These are phyloP conservation scores for Lachnum nothofagi DNA, from an alignment of 2,329 filamentous ascomycete genomes.

Conservation along the genomic window DNA sequence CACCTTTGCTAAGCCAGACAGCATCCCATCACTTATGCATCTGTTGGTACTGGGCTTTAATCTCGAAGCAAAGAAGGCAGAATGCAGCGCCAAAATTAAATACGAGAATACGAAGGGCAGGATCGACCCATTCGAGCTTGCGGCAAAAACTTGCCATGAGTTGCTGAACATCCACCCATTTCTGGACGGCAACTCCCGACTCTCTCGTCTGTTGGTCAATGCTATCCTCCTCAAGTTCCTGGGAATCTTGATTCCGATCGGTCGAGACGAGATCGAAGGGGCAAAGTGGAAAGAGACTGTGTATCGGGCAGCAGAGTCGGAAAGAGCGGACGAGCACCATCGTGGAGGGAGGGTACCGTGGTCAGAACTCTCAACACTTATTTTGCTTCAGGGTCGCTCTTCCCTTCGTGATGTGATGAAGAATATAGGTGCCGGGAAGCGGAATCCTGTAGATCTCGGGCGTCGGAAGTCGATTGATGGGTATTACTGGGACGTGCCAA, in stretches of 20 bases:
- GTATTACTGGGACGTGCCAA: too few relatives aligned
- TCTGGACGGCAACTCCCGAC: neutral
- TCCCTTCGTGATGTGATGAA: too few relatives aligned
- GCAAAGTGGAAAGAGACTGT: too few relatives aligned
- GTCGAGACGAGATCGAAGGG: neutral
- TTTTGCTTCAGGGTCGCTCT: too few relatives aligned
- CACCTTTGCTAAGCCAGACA: conserved; percentile 21
- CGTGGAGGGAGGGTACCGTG: too few relatives aligned
- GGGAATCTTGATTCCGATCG: neutral
- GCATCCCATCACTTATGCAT: conserved; percentile 27
- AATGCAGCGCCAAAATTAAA: neutral
- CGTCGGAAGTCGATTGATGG: too few relatives aligned
- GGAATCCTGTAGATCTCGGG: too few relatives aligned
- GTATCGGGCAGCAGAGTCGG: too few relatives aligned
- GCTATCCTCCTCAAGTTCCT: neutral
- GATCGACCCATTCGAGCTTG: neutral
- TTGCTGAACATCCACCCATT: conserved; percentile 1
- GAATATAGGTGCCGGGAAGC: too few relatives aligned
- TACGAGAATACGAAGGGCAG: too few relatives aligned
- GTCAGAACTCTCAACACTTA: too few relatives aligned
- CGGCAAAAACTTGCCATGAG: neutral
- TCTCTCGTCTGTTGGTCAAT: neutral
- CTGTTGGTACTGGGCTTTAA: conserved; percentile 18
- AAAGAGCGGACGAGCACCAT: too few relatives aligned
- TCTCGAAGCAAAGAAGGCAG: conserved; percentile 5